These are phyloP conservation scores for Solanum rostratum DNA, from an alignment of 257 asterid species.

Conservation along the genomic window DNA sequence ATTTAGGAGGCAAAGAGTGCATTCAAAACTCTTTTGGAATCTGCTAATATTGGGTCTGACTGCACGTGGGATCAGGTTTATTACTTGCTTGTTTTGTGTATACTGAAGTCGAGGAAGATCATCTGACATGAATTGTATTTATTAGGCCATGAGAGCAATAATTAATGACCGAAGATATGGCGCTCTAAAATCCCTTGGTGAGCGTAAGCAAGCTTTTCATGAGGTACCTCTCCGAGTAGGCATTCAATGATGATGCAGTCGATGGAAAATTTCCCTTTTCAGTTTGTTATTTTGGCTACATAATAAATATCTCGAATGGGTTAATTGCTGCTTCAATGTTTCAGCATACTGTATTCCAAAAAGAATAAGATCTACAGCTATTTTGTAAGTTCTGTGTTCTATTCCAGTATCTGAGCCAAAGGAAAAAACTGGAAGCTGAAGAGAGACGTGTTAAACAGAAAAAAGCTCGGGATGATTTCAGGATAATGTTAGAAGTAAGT, in stretches of 20 bases:
- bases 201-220: constrained; percentile 79
- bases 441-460: constrained; percentile 75
- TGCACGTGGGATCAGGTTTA: constrained; percentile 95
- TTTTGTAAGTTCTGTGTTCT: not conserved
- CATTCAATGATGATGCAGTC: not conserved
- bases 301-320: not conserved
- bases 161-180: constrained; percentile 83
- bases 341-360: not conserved
- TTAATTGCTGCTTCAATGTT: constrained; percentile 5
- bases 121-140: constrained; percentile 8
- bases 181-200: constrained; percentile 69
- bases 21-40: constrained; percentile 65
- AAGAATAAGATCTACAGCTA: not conserved
- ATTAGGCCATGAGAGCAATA: constrained; percentile 84
- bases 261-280: constrained; percentile 1
- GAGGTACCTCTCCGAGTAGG: constrained; percentile 45
- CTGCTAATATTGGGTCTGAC: constrained; percentile 72
- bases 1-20: constrained; percentile 79
- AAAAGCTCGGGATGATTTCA: constrained; percentile 78
- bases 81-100: constrained; percentile 7
- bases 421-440: constrained; percentile 82
- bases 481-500: constrained; percentile 73
- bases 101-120: constrained; percentile 2
- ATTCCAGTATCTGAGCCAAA: constrained; percentile 66
- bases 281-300: not conserved